Evolutionary conservation across 78 protist species (phyloP), one percentile per base, ranked within the genome.

Genomic region (Planoprotostelium fungivorum): DNA sequence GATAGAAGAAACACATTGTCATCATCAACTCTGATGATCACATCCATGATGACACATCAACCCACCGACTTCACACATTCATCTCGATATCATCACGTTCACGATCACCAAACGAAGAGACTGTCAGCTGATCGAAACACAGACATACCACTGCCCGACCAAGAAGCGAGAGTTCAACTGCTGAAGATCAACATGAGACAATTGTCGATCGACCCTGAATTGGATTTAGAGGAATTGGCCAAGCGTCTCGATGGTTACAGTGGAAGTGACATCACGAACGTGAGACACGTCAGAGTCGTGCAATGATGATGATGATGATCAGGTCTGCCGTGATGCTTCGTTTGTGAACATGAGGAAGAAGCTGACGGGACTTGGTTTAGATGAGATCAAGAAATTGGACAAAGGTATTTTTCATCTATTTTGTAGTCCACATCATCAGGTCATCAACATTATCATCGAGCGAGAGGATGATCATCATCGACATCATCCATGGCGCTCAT

Each of bases 301-400:
- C 16, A 51, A 51, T 51, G 5, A 25, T 51, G 16, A 51, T 51
- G 0, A 28, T 86, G 73, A 1, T 51, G 0, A 36, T 84, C 0
- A 63, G 89, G 38, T 90, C 29, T 94, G 97, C 86, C 86, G 97
- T 0, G 98, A 96, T 51, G 98, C 97, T 9, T 0, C 96, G 1
- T 90, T 95, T 93, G 94, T 88, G 94, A n/a, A 90, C 25, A 90
- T 95, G 93, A 88, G 97, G 0, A 10, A 63, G 0, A 34, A 28
- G 31, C 73, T 94, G 87, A 23, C 0, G 63, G 96, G 94, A n/a
- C 88, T 88, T 5, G 35, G 88, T 23, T 83, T 91, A n/a, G 92
- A 86, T 1, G 86, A 90, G 39, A 90, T 94, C 89, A 31, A 36
- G 51, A 34, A 0, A n/a, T 35, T 93, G 37, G 0, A 86, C 34